Conservation (phyloP, 352 stramenopile species). For the Globisporangium echinulatum region DNA sequence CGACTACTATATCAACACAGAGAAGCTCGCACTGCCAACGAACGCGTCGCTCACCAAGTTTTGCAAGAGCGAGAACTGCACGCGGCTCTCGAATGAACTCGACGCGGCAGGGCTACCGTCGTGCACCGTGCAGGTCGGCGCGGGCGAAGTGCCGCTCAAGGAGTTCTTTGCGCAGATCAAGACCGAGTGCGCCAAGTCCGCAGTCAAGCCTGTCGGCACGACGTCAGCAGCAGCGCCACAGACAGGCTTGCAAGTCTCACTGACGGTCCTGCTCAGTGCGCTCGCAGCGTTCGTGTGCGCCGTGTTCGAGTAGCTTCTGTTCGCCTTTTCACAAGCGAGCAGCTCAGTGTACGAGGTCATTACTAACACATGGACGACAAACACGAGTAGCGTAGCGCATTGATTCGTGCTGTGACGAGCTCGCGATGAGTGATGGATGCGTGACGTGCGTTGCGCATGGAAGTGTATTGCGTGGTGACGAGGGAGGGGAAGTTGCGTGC, state of each 20-base stretch:
- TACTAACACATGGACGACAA: background rate
- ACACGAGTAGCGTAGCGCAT: background rate
- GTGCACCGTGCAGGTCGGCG: constrained; percentile 21
- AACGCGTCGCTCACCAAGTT: constrained; percentile 21
- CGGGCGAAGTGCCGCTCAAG: constrained; percentile 23
- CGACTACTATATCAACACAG: constrained; percentile 27
- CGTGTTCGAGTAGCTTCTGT: background rate
- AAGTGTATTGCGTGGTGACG: too few relatives aligned
- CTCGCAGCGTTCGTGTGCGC: background rate
- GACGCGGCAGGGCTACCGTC: constrained; percentile 29
- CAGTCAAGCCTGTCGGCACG: background rate
- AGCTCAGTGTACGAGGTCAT: background rate
- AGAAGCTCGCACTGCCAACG: constrained; percentile 18
- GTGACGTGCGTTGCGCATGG: too few relatives aligned
- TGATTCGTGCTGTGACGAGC: background rate
- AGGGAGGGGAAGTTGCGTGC: too few relatives aligned
- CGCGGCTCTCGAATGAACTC: constrained; percentile 24
- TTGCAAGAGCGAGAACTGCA: constrained; percentile 30
- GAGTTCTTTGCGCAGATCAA: constrained; percentile 29
- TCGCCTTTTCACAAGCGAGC: background rate
- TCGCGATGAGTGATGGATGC: too few relatives aligned
- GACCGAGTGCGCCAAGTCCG: constrained; percentile 9
- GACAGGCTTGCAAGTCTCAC: background rate
- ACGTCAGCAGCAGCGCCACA: background rate
- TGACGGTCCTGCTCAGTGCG: background rate